Evolutionary conservation across 441 rosid species (phyloP), one percentile per base, ranked within the genome.

Genomic region (Brassica hybrid): DNA sequence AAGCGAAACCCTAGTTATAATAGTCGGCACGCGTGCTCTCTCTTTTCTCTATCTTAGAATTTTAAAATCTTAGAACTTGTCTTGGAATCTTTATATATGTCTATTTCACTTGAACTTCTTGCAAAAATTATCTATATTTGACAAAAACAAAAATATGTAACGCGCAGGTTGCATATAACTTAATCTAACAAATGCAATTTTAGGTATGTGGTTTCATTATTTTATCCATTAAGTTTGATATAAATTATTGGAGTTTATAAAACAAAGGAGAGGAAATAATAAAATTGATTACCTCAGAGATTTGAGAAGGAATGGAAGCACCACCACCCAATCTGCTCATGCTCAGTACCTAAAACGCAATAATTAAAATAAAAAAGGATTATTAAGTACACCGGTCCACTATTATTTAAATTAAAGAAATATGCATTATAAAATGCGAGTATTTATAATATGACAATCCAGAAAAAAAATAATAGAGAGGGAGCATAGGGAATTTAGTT

Each of bases 251-350:
- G 27, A 23, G 1, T 23, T 23, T 23, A 23, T 23, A 1, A 23
- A 23, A 23, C 2, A 23, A 1, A 23, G 65, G 18, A 70, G 23
- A 32, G 27, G 10, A n/a, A n/a, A n/a, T 8, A 21, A 6, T 45
- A 4, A 58, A 43, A 60, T 43, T 50, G 23, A 13, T 70, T 83
- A 94, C 98, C 97, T 91, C 96, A 7, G 94, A 85, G 63, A 94
- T 91, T 8, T 85, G 91, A 11, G 98, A 93, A 75, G 96, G 89
- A 70, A 87, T 94, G 10, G 97, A 91, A 18, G 91, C 88, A 0
- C 95, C 96, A 67, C 94, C 94, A 62, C 97, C 96, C 77, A 94
- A 83, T 80, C 98, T 85, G 84, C 98, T 94, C 98, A 89, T 87
- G 85, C 97, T 79, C 60, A 79, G 30, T 25, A 79, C 78, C 81